Conservation (phyloP, 2,329 filamentous ascomycete genomes). For the Pyrenophora graminea region DNA sequence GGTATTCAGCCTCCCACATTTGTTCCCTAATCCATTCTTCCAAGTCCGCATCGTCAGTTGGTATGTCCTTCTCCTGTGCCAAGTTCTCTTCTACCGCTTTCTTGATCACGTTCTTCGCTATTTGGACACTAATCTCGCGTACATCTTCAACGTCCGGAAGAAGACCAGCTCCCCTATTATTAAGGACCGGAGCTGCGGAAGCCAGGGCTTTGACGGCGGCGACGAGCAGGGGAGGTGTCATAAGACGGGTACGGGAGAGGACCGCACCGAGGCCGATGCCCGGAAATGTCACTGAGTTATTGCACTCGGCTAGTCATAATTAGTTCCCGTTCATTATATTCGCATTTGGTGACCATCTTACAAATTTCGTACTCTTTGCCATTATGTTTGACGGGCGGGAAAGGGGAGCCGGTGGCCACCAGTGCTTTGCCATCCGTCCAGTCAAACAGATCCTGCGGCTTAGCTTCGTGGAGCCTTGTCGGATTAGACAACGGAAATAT, state of each 20-base stretch:
- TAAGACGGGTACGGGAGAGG: conserved; percentile 66
- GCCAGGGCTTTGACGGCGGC: conserved; percentile 77
- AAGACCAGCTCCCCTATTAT: conserved; percentile 65
- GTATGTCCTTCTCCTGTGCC: conserved; percentile 68
- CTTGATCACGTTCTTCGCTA: conserved; percentile 75
- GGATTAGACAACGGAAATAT: conserved; percentile 88
- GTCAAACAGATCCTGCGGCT: conserved; percentile 72
- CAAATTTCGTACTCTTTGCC: conserved; percentile 60
- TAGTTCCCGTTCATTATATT: conserved; percentile 1
- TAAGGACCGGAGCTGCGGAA: conserved; percentile 69
- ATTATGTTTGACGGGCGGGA: conserved; percentile 69
- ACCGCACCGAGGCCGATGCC: conserved; percentile 82
- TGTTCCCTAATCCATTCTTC: conserved; percentile 76
- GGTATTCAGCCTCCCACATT: conserved; percentile 78
- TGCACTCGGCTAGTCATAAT: conserved; percentile 72
- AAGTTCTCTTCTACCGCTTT: conserved; percentile 71
- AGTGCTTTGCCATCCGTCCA: conserved; percentile 81
- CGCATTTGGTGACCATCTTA: conserved; percentile 34
- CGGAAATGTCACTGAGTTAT: conserved; percentile 84
- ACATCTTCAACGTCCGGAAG: conserved; percentile 78
- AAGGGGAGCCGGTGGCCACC: conserved; percentile 83
- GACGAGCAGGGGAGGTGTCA: conserved; percentile 81
- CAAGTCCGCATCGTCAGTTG: conserved; percentile 58
- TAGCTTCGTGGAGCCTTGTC: conserved; percentile 80
- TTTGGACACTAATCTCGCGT: conserved; percentile 73